Evolutionary conservation across 1,284 basidiomycete species (phyloP).

Genomic region (Abortiporus biennis): DNA sequence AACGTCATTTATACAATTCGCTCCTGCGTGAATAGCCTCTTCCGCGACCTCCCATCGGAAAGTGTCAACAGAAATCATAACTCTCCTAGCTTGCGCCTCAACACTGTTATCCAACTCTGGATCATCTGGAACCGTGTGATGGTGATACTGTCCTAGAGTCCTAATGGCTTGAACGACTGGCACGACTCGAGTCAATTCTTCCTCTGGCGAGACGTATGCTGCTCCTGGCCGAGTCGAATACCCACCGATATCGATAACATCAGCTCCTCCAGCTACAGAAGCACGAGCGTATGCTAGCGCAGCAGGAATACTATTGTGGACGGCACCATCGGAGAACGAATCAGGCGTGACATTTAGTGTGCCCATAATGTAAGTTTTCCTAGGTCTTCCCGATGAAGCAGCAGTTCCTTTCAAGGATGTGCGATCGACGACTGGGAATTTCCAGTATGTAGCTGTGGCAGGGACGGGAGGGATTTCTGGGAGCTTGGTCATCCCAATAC

Average conservation of each 20-base stretch:
- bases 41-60: conserved; percentile 84
- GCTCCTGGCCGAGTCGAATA: conserved; percentile 88
- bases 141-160: conserved; percentile 11
- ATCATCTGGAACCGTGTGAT: too few relatives aligned
- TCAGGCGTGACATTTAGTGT: conserved; percentile 96
- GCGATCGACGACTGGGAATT: too few relatives aligned
- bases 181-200: conserved; percentile 74
- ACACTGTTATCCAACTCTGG: conserved; percentile 3
- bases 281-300: conserved; percentile 44
- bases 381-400: conserved; percentile 16
- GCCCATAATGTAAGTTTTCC: conserved; percentile 80
- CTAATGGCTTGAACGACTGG: conserved; percentile 58
- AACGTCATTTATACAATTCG: conserved; percentile 94
- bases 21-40: conserved; percentile 77
- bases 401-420: conserved; percentile 12
- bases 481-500: conserved; percentile 9
- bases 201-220: conserved; percentile 57
- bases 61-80: conserved; percentile 87
- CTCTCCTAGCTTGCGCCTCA: conserved; percentile 8
- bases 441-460: conserved; percentile 49
- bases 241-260: conserved; percentile 91
- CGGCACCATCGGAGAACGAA: conserved; percentile 90
- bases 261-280: conserved; percentile 51
- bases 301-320: conserved; percentile 41
- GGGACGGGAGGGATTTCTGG: conserved; percentile 26